Evolutionary conservation across 768 basidiomycete genomes (phyloP), one percentile per base, ranked within the genome.

Genomic region (Xerocomellus amylosporus): DNA sequence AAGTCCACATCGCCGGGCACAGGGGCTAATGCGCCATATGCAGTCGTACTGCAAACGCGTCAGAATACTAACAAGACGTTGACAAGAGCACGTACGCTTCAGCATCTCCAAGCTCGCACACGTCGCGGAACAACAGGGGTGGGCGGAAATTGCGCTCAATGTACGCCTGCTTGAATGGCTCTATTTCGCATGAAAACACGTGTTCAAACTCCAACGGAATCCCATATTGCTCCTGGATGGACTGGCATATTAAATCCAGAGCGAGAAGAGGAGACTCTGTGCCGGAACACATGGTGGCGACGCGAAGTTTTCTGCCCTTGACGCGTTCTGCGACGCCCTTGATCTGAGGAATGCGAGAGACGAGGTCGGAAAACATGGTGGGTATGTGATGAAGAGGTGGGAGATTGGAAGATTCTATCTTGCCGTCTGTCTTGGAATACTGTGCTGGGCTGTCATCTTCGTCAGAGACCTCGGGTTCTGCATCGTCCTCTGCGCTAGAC

Each of bases 221-320:
- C 4, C 75, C 80, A 60, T 84, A 82, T 60, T 87, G 86, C 30
- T 86, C 83, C 30, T 82, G 71, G 59, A 96, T 81, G 5, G 87
- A 82, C 54, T 87, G 83, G 53, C 86, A 85, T 42, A 97, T 91
- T 56, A 95, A 74, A 30, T 90, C 87, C 43, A 98, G 77, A 14
- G 95, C 95, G 34, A 97, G 84, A 22, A 98, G 80, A 47, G 95
- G 95, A 2, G 92, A 93, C 66, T 98, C 95, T 7, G 95, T 98
- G 24, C 95, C 95, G 39, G 93, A 96, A 72, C 89, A 97, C 95
- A 98, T 98, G 12, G 95, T 98, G 5, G 93, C 95, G 55, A 98
- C 83, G 70, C 93, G 88, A 68, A 98, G 76, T 64, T 89, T 93
- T 54, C 93, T 82, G 2, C 93, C 93, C 54, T 79, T 71, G 45